Percentiles rank a stretch among this genome's conserved stretches.
Evolutionary conservation across 306 rosid species (phyloP).

Genomic region (Citrullus mucosospermus): DNA sequence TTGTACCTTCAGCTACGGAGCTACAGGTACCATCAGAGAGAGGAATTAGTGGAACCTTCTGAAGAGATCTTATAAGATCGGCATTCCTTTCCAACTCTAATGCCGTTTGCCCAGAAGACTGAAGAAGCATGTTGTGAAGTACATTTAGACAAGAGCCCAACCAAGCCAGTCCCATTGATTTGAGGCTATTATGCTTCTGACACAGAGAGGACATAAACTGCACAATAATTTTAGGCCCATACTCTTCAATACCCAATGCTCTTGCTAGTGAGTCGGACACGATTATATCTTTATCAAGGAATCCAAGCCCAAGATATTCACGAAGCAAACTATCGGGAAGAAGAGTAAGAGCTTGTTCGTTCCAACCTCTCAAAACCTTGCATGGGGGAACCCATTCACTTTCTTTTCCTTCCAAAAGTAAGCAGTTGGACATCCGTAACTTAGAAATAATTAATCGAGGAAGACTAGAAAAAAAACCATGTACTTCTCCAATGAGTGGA

Average conservation of each 20-base stretch:
- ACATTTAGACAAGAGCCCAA: constrained; percentile 52
- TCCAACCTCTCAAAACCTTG: constrained; percentile 88
- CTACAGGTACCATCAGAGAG: constrained; percentile 83
- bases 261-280: constrained; percentile 56
- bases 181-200: constrained; percentile 25
- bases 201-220: constrained; percentile 45
- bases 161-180: constrained; percentile 61
- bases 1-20: constrained; percentile 59
- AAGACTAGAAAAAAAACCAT: constrained; percentile 84
- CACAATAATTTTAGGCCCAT: constrained; percentile 62
- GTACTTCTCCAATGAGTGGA: constrained; percentile 89
- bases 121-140: constrained; percentile 34
- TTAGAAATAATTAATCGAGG: constrained; percentile 67
- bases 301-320: constrained; percentile 76
- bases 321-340: constrained; percentile 53
- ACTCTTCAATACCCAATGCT: constrained; percentile 75
- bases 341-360: constrained; percentile 47
- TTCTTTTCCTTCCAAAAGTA: constrained; percentile 58
- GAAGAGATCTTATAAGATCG: constrained; percentile 33
- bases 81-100: constrained; percentile 25
- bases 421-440: constrained; percentile 60
- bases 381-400: constrained; percentile 77
- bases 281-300: constrained; percentile 46
- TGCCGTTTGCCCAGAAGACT: constrained; percentile 28
- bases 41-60: constrained; percentile 52